Evolutionary conservation across 306 rosid species (phyloP).

Genomic region (Castanea crenata): DNA sequence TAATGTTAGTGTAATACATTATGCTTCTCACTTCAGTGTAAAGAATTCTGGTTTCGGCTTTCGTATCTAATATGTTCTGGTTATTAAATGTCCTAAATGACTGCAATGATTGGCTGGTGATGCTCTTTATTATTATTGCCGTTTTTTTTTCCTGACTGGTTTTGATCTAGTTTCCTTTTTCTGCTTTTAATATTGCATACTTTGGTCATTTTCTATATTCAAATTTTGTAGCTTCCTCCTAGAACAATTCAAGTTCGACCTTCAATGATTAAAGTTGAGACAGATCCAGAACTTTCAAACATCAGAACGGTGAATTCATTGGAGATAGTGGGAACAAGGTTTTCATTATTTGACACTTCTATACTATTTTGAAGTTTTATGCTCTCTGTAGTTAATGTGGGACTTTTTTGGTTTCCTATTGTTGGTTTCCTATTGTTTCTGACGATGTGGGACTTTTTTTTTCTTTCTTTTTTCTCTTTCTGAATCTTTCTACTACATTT

Average conservation of each 20-base stretch:
- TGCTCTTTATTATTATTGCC: neutral
- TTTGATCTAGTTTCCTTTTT: neutral
- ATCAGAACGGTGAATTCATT: constrained; percentile 48
- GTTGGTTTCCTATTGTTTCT: too few species aligned
- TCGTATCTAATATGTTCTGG: neutral
- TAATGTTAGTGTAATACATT: too few species aligned
- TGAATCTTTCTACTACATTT: too few species aligned
- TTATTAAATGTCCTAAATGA: neutral
- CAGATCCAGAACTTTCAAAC: constrained; percentile 25
- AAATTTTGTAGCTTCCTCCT: constrained; percentile 56
- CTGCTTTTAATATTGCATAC: neutral
- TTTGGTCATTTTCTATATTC: neutral
- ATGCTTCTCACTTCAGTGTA: neutral
- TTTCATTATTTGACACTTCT: constrained; percentile 3
- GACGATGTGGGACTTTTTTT: too few species aligned
- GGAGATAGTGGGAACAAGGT: constrained; percentile 83
- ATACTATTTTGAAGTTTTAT: neutral
- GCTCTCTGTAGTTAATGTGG: neutral
- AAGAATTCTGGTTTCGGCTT: neutral
- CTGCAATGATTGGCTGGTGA: neutral
- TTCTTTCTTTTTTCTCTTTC: too few species aligned
- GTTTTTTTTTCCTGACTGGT: neutral
- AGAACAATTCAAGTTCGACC: constrained; percentile 61
- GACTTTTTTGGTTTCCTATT: too few species aligned
- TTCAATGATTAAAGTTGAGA: constrained; percentile 68